Percentiles rank a stretch among this genome's conserved stretches.
Conservation (phyloP, 2,329 filamentous ascomycete genomes). For the Ophiostoma pallidulum region DNA sequence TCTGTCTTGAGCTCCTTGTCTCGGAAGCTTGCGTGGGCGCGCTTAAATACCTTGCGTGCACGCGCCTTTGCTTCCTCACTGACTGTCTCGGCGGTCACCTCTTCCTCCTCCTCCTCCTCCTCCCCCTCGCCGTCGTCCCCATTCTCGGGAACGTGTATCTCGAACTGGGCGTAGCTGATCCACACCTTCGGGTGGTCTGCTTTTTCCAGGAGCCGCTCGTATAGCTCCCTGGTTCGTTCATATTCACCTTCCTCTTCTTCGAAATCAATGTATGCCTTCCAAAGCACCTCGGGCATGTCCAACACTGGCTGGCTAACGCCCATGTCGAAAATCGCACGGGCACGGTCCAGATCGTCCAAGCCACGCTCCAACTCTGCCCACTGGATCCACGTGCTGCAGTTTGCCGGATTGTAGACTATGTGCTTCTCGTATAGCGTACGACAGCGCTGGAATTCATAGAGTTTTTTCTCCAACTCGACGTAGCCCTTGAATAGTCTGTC, state of each 20-base stretch:
- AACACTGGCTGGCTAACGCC: slow-evolving; percentile 72
- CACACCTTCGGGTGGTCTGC: slow-evolving; percentile 99
- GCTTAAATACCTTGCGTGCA: slow-evolving; percentile 73
- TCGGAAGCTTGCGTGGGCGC: slow-evolving; percentile 79
- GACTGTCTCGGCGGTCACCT: slow-evolving; percentile 57
- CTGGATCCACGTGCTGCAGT: slow-evolving; percentile 91
- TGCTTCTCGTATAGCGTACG: slow-evolving; percentile 90
- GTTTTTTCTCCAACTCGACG: slow-evolving; percentile 80
- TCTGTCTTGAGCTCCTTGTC: slow-evolving; percentile 88
- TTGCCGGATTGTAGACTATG: slow-evolving; percentile 82
- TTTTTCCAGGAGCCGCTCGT: slow-evolving; percentile 85
- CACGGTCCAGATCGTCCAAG: slow-evolving; percentile 79
- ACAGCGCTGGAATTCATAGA: slow-evolving; percentile 90
- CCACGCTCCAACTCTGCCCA: slow-evolving; percentile 90
- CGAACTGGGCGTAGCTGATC: slow-evolving; percentile 98
- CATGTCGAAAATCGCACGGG: slow-evolving; percentile 84
- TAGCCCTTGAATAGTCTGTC: slow-evolving; percentile 93
- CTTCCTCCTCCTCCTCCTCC: slow-evolving; percentile 45
- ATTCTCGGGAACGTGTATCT: slow-evolving; percentile 82
- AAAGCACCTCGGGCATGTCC: slow-evolving; percentile 95
- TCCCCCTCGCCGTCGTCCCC: slow-evolving; percentile 43
- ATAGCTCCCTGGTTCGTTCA: slow-evolving; percentile 68
- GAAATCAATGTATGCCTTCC: slow-evolving; percentile 98
- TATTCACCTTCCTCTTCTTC: slow-evolving; percentile 94
- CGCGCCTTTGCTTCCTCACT: slow-evolving; percentile 76